A percentile compares a stretch with the other conserved stretches of the same genome.
phyloP scores from a whole-genome alignment of 352 stramenopile species.

The Globisporangium camurandrum region DNA sequence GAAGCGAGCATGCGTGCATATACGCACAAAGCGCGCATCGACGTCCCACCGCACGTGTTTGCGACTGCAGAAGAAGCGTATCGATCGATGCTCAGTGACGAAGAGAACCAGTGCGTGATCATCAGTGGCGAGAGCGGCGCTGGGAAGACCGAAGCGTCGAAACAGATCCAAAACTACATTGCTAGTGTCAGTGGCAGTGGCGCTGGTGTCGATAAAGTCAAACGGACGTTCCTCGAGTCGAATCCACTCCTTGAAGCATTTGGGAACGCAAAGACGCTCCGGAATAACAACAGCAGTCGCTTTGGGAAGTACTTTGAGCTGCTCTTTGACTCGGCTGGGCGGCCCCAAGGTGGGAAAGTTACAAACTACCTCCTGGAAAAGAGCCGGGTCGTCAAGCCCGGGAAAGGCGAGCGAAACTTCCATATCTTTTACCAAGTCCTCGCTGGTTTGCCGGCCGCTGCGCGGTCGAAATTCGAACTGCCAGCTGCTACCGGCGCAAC shows the following conservation, averaged over 20 bases:
- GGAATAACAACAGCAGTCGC: conserved; percentile 93
- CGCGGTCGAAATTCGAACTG: conserved; percentile 64
- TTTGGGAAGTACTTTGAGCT: conserved; percentile 96
- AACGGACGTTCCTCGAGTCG: conserved; percentile 88
- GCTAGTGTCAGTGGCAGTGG: conserved; percentile 71
- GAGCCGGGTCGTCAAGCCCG: conserved; percentile 79
- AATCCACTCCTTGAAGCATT: conserved; percentile 96
- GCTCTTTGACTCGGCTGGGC: conserved; percentile 85
- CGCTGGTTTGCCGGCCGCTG: conserved; percentile 46
- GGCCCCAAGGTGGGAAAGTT: conserved; percentile 81
- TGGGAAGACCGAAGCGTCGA: conserved; percentile 84
- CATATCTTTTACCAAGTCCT: conserved; percentile 94
- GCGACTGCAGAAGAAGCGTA: conserved; percentile 83
- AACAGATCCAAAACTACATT: conserved; percentile 90
- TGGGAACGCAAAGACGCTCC: conserved; percentile 93
- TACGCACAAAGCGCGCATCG: conserved; percentile 81
- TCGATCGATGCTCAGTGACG: conserved; percentile 81
- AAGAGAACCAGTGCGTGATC: conserved; percentile 89
- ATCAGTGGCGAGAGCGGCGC: conserved; percentile 83
- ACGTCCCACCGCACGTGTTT: conserved; percentile 83
- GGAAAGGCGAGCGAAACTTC: conserved; percentile 90
- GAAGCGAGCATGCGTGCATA: conserved; percentile 75
- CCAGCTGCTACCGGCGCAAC: no score
- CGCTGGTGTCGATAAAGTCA: conserved; percentile 81
- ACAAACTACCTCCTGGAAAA: conserved; percentile 92